Evolutionary conservation across 2,329 filamentous ascomycete genomes (phyloP).

Genomic region (Fusarium sp.): DNA sequence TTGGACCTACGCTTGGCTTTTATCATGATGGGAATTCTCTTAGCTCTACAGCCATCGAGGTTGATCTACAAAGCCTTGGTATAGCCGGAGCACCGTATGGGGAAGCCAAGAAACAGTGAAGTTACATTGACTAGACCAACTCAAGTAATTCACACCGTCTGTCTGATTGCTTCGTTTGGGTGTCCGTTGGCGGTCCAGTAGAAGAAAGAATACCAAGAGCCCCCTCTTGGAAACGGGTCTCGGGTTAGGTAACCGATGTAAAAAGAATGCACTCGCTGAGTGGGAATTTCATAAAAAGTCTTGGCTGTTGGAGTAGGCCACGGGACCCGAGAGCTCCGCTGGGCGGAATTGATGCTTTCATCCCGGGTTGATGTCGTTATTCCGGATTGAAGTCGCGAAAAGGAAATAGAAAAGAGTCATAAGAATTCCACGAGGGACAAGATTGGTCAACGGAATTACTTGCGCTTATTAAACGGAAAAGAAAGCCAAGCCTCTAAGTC

Average conservation of each 20-base stretch:
- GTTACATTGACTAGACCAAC: constrained; percentile 15
- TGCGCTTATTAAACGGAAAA: constrained; percentile 4
- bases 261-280: background rate
- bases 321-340: constrained; percentile 14
- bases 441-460: constrained; percentile 7
- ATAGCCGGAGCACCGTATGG: background rate
- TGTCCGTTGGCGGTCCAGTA: background rate
- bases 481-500: constrained; percentile 18
- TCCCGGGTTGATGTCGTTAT: constrained; percentile 2
- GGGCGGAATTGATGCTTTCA: background rate
- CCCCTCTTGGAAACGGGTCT: background rate
- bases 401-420: background rate
- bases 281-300: background rate
- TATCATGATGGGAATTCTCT: too few species aligned
- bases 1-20: too few species aligned
- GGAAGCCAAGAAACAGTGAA: constrained; percentile 19
- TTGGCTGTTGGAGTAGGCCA: background rate
- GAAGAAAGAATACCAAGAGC: background rate
- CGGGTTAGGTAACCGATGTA: background rate
- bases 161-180: background rate
- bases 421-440: background rate
- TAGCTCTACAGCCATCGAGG: background rate
- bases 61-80: background rate
- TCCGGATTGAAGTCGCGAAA: constrained; percentile 6
- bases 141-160: constrained; percentile 16